Base-by-base conservation (phyloP, 805 yeast species). In the Ogataea ganodermae region DNA sequence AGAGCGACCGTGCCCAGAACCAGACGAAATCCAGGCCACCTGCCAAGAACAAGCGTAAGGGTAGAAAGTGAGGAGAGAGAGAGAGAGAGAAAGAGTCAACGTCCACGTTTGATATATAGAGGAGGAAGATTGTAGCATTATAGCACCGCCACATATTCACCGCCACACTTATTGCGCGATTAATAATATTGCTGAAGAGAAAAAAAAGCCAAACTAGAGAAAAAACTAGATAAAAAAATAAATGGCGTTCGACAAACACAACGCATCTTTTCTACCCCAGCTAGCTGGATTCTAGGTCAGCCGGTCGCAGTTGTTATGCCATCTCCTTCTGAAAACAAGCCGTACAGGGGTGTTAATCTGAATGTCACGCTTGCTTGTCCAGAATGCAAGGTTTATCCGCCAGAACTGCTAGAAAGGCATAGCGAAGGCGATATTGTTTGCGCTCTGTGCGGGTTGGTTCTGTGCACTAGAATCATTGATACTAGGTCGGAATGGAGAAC, bases 401-500 rank as follows among this genome's bases (percentile, higher is more conserved):
- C 99, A 3, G 96, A 92, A 61, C 75, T 92, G 53, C 88, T 91
- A 21, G 99, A 92, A 71, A 74, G 97, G 57, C 95, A 91, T 62
- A 86, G 96, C 58, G 98, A 92, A 66, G 99, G 99, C 35, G 99
- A 92, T 68, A 90, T 94, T 59, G 97, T 92, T n/a, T 92, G 99
- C 72, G 98, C 96, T 1, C 77, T 90, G 52, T 94, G 99, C 73
- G 99, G 99, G 2, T 74, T 94, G 48, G 98, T 92, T 1, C 77
- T 94, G 20, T 88, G 96, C 57, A 96, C 90, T 64, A 78, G 91
- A 54, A 84, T 92, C 43, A 96, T 92, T 24, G 99, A 92, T 62
- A 91, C 96, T 4, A 77, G 98, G 57, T 89, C 97, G 1, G 99
- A 92, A 74, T 92, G 99, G 99, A 87, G 99, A 74, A 94, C 99